Percentiles rank a stretch among this genome's conserved stretches.
These are phyloP conservation scores for Avena insularis DNA, from an alignment of 176 grass and related monocot genomes.

Conservation along the genomic window DNA sequence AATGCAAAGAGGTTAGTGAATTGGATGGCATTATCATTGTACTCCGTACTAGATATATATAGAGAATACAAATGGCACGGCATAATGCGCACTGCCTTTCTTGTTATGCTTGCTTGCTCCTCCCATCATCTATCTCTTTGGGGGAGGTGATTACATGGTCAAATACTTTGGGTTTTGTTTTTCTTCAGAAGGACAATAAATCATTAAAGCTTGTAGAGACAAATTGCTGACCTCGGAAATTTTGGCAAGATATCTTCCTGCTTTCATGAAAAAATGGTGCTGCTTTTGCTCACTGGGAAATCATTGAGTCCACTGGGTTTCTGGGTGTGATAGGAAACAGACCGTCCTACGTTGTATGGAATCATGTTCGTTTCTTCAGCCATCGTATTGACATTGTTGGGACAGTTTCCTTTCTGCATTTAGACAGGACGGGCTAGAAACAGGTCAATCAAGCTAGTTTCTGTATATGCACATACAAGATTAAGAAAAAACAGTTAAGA, in stretches of 20 bases:
- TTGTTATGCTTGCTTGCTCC: constrained; percentile 61
- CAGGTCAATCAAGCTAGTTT: constrained; percentile 39
- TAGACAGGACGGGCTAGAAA: constrained; percentile 8
- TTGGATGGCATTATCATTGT: constrained; percentile 53
- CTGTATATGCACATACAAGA: not conserved
- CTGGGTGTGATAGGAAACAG: constrained; percentile 19
- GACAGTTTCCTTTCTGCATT: constrained; percentile 40
- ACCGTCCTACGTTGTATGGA: not conserved
- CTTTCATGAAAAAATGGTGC: constrained; percentile 45
- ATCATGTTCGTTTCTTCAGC: not conserved
- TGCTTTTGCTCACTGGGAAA: constrained; percentile 26
- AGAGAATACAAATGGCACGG: constrained; percentile 31
- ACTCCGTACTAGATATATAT: constrained; percentile 36
- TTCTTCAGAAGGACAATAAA: not conserved
- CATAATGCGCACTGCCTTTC: constrained; percentile 41
- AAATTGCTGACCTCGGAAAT: constrained; percentile 30
- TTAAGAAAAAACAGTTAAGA: not conserved
- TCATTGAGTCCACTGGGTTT: constrained; percentile 41
- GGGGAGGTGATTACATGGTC: constrained; percentile 16
- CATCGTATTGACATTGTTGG: constrained; percentile 29
- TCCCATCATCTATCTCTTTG: constrained; percentile 43
- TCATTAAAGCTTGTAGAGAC: constrained; percentile 47
- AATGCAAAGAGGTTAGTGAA: constrained; percentile 47
- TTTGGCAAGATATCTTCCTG: constrained; percentile 35
- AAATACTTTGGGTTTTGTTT: constrained; percentile 12